Conservation (phyloP, 23 red algal genomes). For the Gracilaria caudata region DNA sequence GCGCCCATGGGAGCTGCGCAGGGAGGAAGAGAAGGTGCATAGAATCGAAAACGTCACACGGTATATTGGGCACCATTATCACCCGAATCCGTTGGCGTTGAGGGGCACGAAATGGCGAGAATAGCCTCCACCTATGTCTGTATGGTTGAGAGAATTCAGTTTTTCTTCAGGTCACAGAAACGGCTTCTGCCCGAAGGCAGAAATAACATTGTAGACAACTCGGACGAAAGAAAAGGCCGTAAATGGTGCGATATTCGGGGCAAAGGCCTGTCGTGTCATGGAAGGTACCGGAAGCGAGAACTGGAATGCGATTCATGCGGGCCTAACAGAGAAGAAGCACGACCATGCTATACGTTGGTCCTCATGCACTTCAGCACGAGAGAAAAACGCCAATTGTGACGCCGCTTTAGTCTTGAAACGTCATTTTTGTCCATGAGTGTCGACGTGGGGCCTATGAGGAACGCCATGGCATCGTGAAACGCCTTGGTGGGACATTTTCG, state of each 20-base stretch:
- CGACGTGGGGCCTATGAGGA: conserved; percentile 18
- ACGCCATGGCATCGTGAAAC: neutral
- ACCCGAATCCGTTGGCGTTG: conserved; percentile 10
- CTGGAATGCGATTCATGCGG: neutral
- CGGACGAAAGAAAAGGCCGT: too few relatives aligned
- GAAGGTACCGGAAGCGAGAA: neutral
- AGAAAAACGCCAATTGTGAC: neutral
- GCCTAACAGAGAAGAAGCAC: conserved; percentile 18
- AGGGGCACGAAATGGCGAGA: conserved; percentile 14
- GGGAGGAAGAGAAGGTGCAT: conserved; percentile 16
- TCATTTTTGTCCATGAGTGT: conserved; percentile 1
- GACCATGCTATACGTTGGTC: neutral
- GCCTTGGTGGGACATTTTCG: neutral
- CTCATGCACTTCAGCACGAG: conserved; percentile 1
- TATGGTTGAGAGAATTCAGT: conserved; percentile 25
- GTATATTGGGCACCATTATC: conserved; percentile 33
- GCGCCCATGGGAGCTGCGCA: conserved; percentile 56
- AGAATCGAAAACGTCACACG: conserved; percentile 10
- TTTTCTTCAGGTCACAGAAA: conserved; percentile 37
- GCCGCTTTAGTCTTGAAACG: conserved; percentile 4
- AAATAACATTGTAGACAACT: conserved; percentile 15
- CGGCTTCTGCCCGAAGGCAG: neutral
- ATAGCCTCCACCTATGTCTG: conserved; percentile 2
- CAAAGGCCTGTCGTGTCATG: conserved; percentile 13
- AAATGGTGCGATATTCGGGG: neutral